Percentiles rank a stretch among this genome's conserved stretches.
phyloP scores from a whole-genome alignment of 2,329 filamentous ascomycete genomes.

The Biscogniauxia mediterranea region DNA sequence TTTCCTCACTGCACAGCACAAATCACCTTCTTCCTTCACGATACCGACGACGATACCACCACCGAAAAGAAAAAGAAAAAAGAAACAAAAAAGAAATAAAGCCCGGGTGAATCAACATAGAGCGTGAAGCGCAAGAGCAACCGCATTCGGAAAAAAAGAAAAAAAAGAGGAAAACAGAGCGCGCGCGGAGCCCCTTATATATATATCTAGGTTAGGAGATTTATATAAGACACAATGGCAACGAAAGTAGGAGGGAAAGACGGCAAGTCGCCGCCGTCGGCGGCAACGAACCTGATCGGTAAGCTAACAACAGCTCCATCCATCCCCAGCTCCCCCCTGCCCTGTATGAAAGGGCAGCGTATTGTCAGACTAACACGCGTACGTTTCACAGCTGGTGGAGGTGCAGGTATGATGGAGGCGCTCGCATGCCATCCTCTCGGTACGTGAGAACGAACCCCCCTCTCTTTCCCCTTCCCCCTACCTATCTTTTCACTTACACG shows the following conservation, averaged over 20 bases:
- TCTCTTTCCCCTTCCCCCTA: slow-evolving; percentile 5
- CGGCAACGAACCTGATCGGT: slow-evolving; percentile 90
- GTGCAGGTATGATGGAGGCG: slow-evolving; percentile 99
- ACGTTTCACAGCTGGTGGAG: slow-evolving; percentile 71
- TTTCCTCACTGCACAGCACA: too few relatives aligned
- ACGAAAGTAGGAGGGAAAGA: slow-evolving; percentile 43
- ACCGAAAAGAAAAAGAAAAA: too few relatives aligned
- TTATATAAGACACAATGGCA: slow-evolving; percentile 34
- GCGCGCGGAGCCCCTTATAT: slow-evolving; percentile 10
- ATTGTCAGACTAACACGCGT: slow-evolving; percentile 17
- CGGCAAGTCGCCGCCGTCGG: slow-evolving; percentile 76
- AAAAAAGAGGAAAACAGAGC: slow-evolving; percentile 16
- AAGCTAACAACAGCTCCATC: background rate
- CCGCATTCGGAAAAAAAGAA: too few relatives aligned
- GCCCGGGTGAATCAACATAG: too few relatives aligned
- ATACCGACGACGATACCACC: too few relatives aligned
- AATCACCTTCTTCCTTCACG: too few relatives aligned
- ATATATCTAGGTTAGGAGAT: background rate
- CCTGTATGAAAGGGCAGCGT: slow-evolving; percentile 3
- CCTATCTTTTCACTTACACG: slow-evolving; percentile 1
- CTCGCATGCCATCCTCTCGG: slow-evolving; percentile 91
- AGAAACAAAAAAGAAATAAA: too few relatives aligned
- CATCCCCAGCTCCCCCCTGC: background rate
- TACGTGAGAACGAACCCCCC: slow-evolving; percentile 40
- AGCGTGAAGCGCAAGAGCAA: too few relatives aligned